phyloP scores from a whole-genome alignment of 768 basidiomycete genomes.

The Coprinopsis strossmayeri region DNA sequence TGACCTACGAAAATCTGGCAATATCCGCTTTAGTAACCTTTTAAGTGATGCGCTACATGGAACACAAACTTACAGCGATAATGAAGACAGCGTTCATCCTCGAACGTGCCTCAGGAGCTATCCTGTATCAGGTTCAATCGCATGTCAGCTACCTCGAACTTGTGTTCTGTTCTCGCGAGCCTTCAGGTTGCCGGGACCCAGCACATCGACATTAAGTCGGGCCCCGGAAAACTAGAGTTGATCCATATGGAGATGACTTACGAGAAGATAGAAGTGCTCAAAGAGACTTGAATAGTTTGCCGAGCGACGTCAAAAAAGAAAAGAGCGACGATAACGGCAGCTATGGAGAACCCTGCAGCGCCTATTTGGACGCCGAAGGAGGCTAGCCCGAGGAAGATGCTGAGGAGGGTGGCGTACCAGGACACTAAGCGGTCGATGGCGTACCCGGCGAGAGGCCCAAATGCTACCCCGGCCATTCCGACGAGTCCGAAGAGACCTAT shows the following conservation, averaged over 20 bases:
- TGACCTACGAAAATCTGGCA: conserved; percentile 48
- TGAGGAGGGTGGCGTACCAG: conserved; percentile 69
- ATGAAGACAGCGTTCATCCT: conserved; percentile 75
- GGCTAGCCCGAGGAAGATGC: conserved; percentile 36
- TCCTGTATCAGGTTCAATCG: conserved; percentile 19
- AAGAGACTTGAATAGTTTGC: conserved; percentile 68
- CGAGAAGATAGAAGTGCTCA: conserved; percentile 56
- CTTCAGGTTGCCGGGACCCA: not conserved
- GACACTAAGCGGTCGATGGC: conserved; percentile 65
- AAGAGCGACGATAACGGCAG: conserved; percentile 61
- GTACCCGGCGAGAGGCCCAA: conserved; percentile 65
- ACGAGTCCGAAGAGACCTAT: conserved; percentile 75
- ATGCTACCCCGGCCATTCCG: conserved; percentile 63
- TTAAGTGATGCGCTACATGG: not conserved
- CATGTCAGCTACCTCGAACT: not conserved
- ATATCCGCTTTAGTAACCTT: not conserved
- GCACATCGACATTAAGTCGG: not conserved
- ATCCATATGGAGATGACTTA: conserved; percentile 22
- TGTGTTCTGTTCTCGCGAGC: not conserved
- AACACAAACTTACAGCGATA: conserved; percentile 40
- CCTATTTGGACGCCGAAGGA: conserved; percentile 62
- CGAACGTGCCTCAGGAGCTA: conserved; percentile 46
- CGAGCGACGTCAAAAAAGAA: conserved; percentile 69
- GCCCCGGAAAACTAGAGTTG: not conserved
- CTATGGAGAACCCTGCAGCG: conserved; percentile 64